phyloP scores from a whole-genome alignment of 2,329 filamentous ascomycete genomes.

The Colletotrichum viniferum region DNA sequence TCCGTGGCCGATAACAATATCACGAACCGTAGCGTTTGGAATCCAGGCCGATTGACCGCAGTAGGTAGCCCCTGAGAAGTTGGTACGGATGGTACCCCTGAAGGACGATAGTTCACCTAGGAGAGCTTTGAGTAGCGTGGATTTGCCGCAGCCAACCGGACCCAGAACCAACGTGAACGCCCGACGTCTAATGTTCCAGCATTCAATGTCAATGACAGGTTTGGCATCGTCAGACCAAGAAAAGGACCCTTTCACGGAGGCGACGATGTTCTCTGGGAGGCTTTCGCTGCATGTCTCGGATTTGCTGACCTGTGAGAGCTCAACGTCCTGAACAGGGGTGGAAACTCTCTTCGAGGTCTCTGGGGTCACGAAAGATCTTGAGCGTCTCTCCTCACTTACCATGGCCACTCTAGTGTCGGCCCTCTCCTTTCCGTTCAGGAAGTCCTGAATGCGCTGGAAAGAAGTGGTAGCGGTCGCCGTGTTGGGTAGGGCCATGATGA shows the following conservation, averaged over 20 bases:
- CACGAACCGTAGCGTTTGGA: constrained; percentile 32
- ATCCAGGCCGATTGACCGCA: constrained; percentile 32
- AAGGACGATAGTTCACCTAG: constrained; percentile 29
- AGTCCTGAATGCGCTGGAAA: constrained; percentile 29
- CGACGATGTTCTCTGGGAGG: background rate
- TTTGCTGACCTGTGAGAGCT: background rate
- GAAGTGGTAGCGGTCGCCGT: constrained; percentile 24
- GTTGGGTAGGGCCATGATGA: constrained; percentile 26
- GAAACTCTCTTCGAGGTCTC: background rate
- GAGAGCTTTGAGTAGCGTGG: constrained; percentile 33
- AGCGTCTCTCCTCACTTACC: background rate
- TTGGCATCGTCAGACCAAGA: constrained; percentile 16
- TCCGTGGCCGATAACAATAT: constrained; percentile 35
- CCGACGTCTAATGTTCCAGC: background rate
- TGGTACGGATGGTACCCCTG: constrained; percentile 18
- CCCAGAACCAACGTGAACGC: constrained; percentile 33
- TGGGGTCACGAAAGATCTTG: too few relatives aligned
- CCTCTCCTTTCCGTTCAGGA: constrained; percentile 25
- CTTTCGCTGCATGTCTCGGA: too few relatives aligned
- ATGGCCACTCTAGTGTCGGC: constrained; percentile 2
- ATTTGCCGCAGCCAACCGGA: constrained; percentile 40
- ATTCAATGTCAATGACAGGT: constrained; percentile 11
- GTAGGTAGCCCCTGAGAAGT: constrained; percentile 25
- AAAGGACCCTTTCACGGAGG: constrained; percentile 7
- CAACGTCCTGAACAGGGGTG: background rate